Evolutionary conservation across 768 basidiomycete species (phyloP).

Genomic region (Mycena sanguinolenta): DNA sequence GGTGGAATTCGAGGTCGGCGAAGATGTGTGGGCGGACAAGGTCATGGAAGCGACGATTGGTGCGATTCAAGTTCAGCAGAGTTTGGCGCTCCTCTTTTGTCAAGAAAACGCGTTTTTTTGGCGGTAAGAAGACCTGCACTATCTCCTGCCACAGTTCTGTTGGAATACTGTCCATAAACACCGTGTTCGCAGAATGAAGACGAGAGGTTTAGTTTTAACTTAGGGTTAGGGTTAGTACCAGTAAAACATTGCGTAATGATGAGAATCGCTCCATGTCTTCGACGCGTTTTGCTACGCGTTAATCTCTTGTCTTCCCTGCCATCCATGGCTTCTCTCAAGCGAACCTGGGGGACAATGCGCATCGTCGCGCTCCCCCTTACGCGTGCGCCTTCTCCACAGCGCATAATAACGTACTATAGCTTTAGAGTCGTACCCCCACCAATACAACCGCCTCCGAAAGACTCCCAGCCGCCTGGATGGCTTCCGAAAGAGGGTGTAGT

Average conservation of each 20-base stretch:
- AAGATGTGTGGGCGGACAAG: constrained; percentile 5
- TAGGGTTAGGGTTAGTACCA: not conserved
- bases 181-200: too few species aligned
- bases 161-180: too few species aligned
- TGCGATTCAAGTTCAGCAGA: too few species aligned
- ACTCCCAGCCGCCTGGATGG: constrained; percentile 46
- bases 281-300: too few species aligned
- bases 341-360: constrained; percentile 48
- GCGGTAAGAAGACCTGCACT: too few species aligned
- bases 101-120: too few species aligned
- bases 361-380: constrained; percentile 65
- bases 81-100: too few species aligned
- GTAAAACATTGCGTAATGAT: constrained; percentile 36
- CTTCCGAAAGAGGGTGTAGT: constrained; percentile 57
- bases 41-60: not conserved
- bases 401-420: constrained; percentile 27
- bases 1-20: constrained; percentile 9
- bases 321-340: constrained; percentile 18
- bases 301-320: not conserved
- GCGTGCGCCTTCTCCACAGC: constrained; percentile 43
- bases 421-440: constrained; percentile 39
- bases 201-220: too few species aligned
- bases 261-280: constrained; percentile 29
- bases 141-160: too few species aligned
- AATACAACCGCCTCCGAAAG: constrained; percentile 54